Evolutionary conservation across 768 basidiomycete genomes (phyloP), one percentile per base, ranked within the genome.

Genomic region (Mycena pura): DNA sequence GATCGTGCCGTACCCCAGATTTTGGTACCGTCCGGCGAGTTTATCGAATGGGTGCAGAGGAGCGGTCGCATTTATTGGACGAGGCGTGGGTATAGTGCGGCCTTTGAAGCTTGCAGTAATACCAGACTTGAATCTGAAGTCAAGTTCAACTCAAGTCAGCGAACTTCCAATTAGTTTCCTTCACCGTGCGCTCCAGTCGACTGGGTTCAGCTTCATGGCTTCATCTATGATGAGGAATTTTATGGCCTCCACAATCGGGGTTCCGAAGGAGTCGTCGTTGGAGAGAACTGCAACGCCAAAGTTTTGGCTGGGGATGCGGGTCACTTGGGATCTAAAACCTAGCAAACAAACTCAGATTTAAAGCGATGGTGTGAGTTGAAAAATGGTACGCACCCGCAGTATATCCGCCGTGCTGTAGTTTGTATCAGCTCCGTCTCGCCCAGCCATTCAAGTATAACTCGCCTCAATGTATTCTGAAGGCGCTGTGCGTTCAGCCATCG

Each of bases 201-300:
- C 60, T 1, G 52, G n/a, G 3, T 62, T 39, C 14, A 73, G 60
- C 0, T 64, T 68, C 5, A 73, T 55, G 7, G 60, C 64, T 9
- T 68, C 56, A 43, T 75, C 74, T 1, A 74, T 51, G 28, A 74
- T 44, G 6, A 64, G 63, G 29, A 60, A 70, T 48, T 70, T 72
- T 32, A 74, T 68, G 9, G 68, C 52, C 15, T 64, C 57, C 1
- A 40, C 34, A 28, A 72, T 64, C 11, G 46, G 11, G n/a, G 11
- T 31, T 13, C 73, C 74, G n/a, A 68, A 67, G 9, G 56, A 36
- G 17, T 65, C 53, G 32, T 74, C 74, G 32, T 74, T 75, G 27
- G 64, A 67, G 21, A 74, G 65, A 27, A 75, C 69, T 14, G 73
- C 63, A 27, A 75, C 65, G 1, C 74, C 74, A 11, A 75, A 34